A percentile compares a stretch with the other conserved stretches of the same genome.
Evolutionary conservation across 2,329 filamentous ascomycete genomes (phyloP).

Genomic region (Aspergillus aculeatus): DNA sequence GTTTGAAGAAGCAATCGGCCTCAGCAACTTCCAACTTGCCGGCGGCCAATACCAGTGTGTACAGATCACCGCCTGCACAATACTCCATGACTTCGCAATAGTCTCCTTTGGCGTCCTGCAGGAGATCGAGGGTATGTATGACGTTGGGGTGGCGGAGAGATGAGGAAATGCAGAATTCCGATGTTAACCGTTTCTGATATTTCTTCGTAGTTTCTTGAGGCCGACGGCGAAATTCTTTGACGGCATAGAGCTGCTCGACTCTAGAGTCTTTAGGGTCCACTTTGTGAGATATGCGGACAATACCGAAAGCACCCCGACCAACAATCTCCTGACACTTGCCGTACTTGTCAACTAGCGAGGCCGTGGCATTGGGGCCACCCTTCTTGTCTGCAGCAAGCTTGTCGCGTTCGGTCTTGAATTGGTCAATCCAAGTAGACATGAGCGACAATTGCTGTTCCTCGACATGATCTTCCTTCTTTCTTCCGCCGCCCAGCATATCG

Average conservation of each 20-base stretch:
- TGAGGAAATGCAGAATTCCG: slow-evolving; percentile 97
- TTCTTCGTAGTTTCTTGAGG: slow-evolving; percentile 95
- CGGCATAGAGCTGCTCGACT: slow-evolving; percentile 87
- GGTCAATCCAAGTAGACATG: slow-evolving; percentile 94
- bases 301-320: slow-evolving; percentile 92
- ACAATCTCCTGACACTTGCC: slow-evolving; percentile 98
- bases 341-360: slow-evolving; percentile 90
- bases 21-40: slow-evolving; percentile 86
- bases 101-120: slow-evolving; percentile 94
- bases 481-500: slow-evolving; percentile 75
- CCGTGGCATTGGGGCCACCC: slow-evolving; percentile 69
- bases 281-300: slow-evolving; percentile 97
- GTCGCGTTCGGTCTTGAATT: slow-evolving; percentile 84
- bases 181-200: slow-evolving; percentile 94
- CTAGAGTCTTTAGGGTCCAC: slow-evolving; percentile 74
- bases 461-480: slow-evolving; percentile 65
- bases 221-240: slow-evolving; percentile 94
- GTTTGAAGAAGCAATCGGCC: slow-evolving; percentile 98
- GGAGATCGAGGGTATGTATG: slow-evolving; percentile 92
- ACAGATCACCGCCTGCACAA: slow-evolving; percentile 92
- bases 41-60: slow-evolving; percentile 85
- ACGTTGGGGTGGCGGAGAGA: slow-evolving; percentile 96
- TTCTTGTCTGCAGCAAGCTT: slow-evolving; percentile 72
- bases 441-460: slow-evolving; percentile 78
- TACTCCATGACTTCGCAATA: slow-evolving; percentile 99